Base-by-base conservation (phyloP, 2,329 filamentous ascomycete genomes). In the Aspergillus carbonarius region DNA sequence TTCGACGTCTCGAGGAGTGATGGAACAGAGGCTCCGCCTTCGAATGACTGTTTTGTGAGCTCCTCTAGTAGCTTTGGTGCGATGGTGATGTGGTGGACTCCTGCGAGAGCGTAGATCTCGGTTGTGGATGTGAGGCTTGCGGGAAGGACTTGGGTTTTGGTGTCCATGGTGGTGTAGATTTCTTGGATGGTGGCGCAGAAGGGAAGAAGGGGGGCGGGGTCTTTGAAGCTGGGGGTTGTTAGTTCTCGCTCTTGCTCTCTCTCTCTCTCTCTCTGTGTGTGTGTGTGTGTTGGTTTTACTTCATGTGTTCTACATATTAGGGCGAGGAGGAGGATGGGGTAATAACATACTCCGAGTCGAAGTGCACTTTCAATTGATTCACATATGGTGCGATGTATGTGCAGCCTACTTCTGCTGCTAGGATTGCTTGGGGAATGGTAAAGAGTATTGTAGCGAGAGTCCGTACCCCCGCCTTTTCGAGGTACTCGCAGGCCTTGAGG, bases 381-480 rank as follows among this genome's bases (percentile, higher is more conserved):
- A 89, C 83, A 61, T 88, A 81, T 0, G 87, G 86, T 0, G 86
- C 84, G 44, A 89, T 83, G 64, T 88, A 88, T 0, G 80, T 81
- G 63, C 85, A 88, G 4, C 80, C 78, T 0, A 80, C 82, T 51
- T 85, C 81, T 1, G 79, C 82, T 0, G 86, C 86, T 1, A 87
- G 74, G 1, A 78, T 77, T 0, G 85, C 86, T 67, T 88, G 86
- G 40, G 83, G 78, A 64, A 87, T 78, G 44, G 82, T 83, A 65
- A 88, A 89, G 49, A 89, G 74, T 1, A 84, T 87, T 0, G 86
- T 89, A 0, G 84, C 85, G 2, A 88, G 74, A 0, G 86, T 88
- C 1, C 78, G 74, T n/a, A 88, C 82, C 1, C 83, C 83, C 9
- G 77, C 72, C 15, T 69, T 63, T 65, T 88, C 81, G 4, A 89